These are phyloP conservation scores for Xerocomellus dryophilus DNA, from an alignment of 768 basidiomycete species.

Conservation along the genomic window DNA sequence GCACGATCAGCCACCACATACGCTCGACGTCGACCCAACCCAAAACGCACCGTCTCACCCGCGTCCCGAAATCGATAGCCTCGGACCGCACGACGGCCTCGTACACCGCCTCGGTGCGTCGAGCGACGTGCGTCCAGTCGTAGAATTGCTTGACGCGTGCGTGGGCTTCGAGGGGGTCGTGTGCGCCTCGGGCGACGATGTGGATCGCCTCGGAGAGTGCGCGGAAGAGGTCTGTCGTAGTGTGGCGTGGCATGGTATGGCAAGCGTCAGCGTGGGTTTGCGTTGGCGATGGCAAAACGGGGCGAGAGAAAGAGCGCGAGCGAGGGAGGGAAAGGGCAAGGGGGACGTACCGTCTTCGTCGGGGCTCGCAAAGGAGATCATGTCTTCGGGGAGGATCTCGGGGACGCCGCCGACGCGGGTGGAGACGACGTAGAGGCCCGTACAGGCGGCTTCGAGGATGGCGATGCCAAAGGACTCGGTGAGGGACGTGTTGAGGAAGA, in stretches of 20 bases:
- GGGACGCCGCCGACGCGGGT: conserved; percentile 95
- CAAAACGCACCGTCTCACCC: conserved; percentile 64
- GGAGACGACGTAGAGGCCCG: conserved; percentile 90
- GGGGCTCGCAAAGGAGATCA: conserved; percentile 93
- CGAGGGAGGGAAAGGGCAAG: not conserved
- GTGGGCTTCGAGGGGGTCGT: conserved; percentile 76
- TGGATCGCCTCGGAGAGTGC: conserved; percentile 79
- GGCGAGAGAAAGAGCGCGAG: not conserved
- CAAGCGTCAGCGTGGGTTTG: no score
- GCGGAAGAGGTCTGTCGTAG: conserved; percentile 67
- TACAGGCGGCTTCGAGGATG: conserved; percentile 95
- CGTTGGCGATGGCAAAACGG: no score
- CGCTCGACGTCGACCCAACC: not conserved
- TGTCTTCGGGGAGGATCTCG: conserved; percentile 88
- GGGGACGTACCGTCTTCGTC: conserved; percentile 79
- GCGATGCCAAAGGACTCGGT: conserved; percentile 97
- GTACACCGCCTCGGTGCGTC: conserved; percentile 84
- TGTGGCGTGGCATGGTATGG: not conserved
- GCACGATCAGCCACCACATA: no score
- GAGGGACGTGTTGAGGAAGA: conserved; percentile 93
- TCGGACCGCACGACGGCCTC: conserved; percentile 56
- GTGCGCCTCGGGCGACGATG: conserved; percentile 61
- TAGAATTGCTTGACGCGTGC: conserved; percentile 80
- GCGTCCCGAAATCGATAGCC: conserved; percentile 69
- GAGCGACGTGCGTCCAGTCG: conserved; percentile 77